Conservation (phyloP, 805 yeast species). For the Suhomyces canberraensis region DNA sequence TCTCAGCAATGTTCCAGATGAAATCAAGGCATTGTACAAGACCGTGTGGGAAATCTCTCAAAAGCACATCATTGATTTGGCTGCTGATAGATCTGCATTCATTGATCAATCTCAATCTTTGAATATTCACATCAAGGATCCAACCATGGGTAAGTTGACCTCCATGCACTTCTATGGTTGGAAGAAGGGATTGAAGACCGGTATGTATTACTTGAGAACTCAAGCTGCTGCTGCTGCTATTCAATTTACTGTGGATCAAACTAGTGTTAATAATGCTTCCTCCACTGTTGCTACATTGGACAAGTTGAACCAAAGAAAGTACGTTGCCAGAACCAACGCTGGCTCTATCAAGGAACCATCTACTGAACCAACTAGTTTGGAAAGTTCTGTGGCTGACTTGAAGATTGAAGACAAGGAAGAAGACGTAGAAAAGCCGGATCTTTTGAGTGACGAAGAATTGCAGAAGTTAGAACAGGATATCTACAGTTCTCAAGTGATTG, state of each 20-base stretch:
- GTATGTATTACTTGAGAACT: slow-evolving; percentile 56
- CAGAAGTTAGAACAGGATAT: slow-evolving; percentile 64
- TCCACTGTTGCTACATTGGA: slow-evolving; percentile 36
- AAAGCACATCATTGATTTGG: slow-evolving; percentile 79
- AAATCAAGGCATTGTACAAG: slow-evolving; percentile 74
- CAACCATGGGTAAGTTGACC: slow-evolving; percentile 38
- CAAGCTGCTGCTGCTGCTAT: slow-evolving; percentile 98
- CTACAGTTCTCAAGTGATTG: slow-evolving; percentile 88
- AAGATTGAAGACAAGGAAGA: slow-evolving; percentile 27
- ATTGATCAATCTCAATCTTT: slow-evolving; percentile 53
- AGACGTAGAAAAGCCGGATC: slow-evolving; percentile 11
- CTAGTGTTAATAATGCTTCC: slow-evolving; percentile 38
- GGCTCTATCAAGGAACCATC: slow-evolving; percentile 24
- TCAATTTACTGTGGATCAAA: slow-evolving; percentile 64
- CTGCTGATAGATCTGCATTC: slow-evolving; percentile 72
- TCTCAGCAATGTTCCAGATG: slow-evolving; percentile 69
- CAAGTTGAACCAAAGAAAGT: slow-evolving; percentile 39
- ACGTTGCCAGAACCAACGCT: slow-evolving; percentile 20
- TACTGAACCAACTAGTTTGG: slow-evolving; percentile 42
- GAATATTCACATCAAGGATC: slow-evolving; percentile 37
- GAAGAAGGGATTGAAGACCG: slow-evolving; percentile 38
- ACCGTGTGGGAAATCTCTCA: slow-evolving; percentile 98
- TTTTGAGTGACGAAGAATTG: slow-evolving; percentile 10
- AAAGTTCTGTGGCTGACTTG: slow-evolving; percentile 46
- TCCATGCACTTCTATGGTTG: slow-evolving; percentile 44